Evolutionary conservation across 257 asterid genomes (phyloP).

Genomic region (Rauvolfia tetraphylla): DNA sequence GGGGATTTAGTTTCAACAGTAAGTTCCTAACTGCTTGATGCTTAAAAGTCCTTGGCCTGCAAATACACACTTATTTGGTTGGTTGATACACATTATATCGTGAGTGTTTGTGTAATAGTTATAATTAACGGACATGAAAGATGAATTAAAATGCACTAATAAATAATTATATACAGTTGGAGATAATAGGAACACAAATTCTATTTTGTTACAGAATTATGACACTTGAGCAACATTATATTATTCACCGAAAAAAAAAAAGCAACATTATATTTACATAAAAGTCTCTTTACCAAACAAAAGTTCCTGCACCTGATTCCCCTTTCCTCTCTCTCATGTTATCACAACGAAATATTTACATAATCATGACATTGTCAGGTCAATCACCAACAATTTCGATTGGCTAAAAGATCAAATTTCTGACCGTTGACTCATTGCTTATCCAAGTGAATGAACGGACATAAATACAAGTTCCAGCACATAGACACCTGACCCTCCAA

Average conservation of each 20-base stretch:
- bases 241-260: too few species aligned
- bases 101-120: too few species aligned
- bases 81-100: too few species aligned
- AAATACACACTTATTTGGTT: neutral
- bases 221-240: too few species aligned
- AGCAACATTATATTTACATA: too few species aligned
- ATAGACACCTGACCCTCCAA: neutral
- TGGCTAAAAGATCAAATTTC: neutral
- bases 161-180: too few species aligned
- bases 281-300: too few species aligned
- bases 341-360: neutral
- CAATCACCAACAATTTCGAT: neutral
- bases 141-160: too few species aligned
- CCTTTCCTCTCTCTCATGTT: neutral
- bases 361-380: neutral
- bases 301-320: neutral
- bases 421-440: neutral
- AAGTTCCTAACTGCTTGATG: neutral
- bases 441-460: neutral
- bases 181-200: too few species aligned
- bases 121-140: too few species aligned
- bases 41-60: neutral
- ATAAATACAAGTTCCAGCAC: neutral
- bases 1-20: neutral
- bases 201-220: too few species aligned